Evolutionary conservation across 2,329 filamentous ascomycete genomes (phyloP).

Genomic region (Trichoderma sp.): DNA sequence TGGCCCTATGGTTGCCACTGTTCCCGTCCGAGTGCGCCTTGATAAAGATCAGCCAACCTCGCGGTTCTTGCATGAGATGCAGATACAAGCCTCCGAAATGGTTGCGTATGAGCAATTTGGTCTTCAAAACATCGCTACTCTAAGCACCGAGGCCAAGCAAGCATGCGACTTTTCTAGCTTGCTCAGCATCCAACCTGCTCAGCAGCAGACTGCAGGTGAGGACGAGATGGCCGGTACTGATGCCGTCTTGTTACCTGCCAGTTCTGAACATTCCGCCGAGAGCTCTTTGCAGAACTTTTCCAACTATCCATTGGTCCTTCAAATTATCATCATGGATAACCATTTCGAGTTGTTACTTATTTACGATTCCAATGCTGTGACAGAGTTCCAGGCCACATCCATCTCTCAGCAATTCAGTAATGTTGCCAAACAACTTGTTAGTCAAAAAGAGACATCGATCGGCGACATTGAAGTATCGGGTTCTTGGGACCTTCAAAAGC

Average conservation of each 20-base stretch:
- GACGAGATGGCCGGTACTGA: not conserved
- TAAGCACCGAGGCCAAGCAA: slow-evolving; percentile 18
- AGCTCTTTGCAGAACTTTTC: slow-evolving; percentile 15
- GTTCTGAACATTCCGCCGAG: not conserved
- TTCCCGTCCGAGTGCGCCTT: slow-evolving; percentile 11
- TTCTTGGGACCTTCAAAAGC: slow-evolving; percentile 12
- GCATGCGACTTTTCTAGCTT: slow-evolving; percentile 20
- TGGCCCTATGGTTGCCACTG: slow-evolving; percentile 16
- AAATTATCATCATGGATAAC: not conserved
- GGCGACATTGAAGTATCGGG: not conserved
- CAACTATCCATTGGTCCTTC: slow-evolving; percentile 12
- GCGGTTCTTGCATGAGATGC: slow-evolving; percentile 22
- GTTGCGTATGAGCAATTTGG: slow-evolving; percentile 28
- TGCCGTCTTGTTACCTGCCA: not conserved
- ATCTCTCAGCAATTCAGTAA: slow-evolving; percentile 10
- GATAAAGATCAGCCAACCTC: slow-evolving; percentile 10
- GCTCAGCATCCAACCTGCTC: slow-evolving; percentile 18
- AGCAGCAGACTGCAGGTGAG: not conserved
- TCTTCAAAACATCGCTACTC: slow-evolving; percentile 28
- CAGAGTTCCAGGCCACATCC: not conserved
- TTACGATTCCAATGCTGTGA: slow-evolving; percentile 7
- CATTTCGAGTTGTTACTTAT: not conserved
- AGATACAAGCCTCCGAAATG: slow-evolving; percentile 28
- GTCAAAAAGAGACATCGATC: not conserved
- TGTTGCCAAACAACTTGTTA: not conserved